Base-by-base conservation (phyloP, 2,329 filamentous ascomycete genomes). In the Knufia fluminis region DNA sequence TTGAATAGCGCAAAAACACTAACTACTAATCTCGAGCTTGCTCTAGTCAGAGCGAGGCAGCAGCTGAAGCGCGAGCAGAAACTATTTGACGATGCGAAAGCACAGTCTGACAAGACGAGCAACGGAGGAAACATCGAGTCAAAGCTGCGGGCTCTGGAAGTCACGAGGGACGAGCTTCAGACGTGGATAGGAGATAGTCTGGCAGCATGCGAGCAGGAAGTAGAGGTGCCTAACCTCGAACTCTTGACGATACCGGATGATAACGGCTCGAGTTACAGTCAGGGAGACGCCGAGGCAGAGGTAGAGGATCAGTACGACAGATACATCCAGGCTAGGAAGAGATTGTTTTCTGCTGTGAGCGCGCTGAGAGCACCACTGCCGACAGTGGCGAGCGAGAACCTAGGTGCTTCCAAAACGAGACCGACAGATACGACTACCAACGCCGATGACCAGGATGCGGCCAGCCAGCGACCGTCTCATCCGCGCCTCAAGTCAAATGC, bases 151-250 rank as follows among this genome's bases (percentile, higher is more conserved):
- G 52, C 52, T 2, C 46, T 59, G 23, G 49, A 41, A 24, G 46
- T 41, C 12, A 52, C 49, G 4, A 48, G 54, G 28, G 35, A 31
- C 16, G 48, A 55, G 24, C 41, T 59, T 35, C 54, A 56, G 16
- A 31, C 33, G 4, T 59, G 57, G 55, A 43, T 59, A 14, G 54
- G 54, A 35, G 48, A 55, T 19, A 53, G 45, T 23, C 23, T 59
- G 40, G 55, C 45, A 22, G 20, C 9, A 17, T 52, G 50, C 20
- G 50, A 42, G 24, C 23, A 39, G 16, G 12, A 24, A 14, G 22
- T 17, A 24, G 4, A 17, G 3, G 10, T 23, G 4, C 19, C 20
- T 9, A 14, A 16, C 14, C 33, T 28, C 14, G 20, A n/a, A 16
- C 31, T 26, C 17, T 10, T 45, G 14, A 12, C 28, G 10, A 31